A percentile compares a stretch with the other conserved stretches of the same genome.
phyloP scores from a whole-genome alignment of 192 early-diverging fungal species.

The Entophlyctis helioformis region DNA sequence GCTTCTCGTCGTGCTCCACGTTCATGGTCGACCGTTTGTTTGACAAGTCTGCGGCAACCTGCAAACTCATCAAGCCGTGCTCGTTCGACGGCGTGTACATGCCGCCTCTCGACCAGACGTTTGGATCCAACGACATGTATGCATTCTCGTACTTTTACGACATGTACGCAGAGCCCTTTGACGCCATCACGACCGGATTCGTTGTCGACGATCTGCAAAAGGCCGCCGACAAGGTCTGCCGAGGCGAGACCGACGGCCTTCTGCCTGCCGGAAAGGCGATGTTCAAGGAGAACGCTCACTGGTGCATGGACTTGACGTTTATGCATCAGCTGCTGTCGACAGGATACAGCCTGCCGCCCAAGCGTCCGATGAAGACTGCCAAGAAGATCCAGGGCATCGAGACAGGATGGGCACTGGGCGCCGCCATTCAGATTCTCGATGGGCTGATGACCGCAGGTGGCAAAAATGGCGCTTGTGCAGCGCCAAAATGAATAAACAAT shows the following conservation, averaged over 20 bases:
- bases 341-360: constrained; percentile 71
- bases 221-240: constrained; percentile 60
- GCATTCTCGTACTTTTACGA: constrained; percentile 97
- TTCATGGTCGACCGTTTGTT: constrained; percentile 55
- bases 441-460: no score
- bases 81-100: constrained; percentile 89
- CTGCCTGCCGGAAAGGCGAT: constrained; percentile 5
- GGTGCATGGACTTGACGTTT: constrained; percentile 86
- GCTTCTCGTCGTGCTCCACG: constrained; percentile 28
- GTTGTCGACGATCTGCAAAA: constrained; percentile 53
- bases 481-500: no score
- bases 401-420: constrained; percentile 94
- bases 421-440: constrained; percentile 76
- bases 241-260: constrained; percentile 2
- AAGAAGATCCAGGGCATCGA: constrained; percentile 89
- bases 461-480: no score
- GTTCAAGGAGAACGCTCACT: constrained; percentile 46
- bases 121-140: constrained; percentile 64
- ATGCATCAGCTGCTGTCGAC: constrained; percentile 69
- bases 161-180: constrained; percentile 42
- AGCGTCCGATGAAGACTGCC: constrained; percentile 60
- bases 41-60: constrained; percentile 49
- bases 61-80: constrained; percentile 62
- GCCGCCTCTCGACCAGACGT: constrained; percentile 58
- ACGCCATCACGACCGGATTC: constrained; percentile 40